Evolutionary conservation across 2,329 filamentous ascomycete genomes (phyloP), one percentile per base, ranked within the genome.

Genomic region (Penicillium psychrosexuale): DNA sequence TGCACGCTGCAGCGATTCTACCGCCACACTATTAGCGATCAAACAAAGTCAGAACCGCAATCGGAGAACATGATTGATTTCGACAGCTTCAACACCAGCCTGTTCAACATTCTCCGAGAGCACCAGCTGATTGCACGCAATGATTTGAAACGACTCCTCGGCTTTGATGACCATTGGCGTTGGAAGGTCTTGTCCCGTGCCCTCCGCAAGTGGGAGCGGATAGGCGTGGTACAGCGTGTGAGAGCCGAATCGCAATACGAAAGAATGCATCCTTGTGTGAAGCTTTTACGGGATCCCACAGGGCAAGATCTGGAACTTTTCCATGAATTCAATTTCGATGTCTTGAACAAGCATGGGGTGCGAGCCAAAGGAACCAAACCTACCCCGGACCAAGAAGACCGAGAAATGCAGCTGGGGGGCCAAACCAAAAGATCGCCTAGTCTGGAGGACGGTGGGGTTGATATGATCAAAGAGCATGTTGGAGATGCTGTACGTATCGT

Each of bases 1-100:
- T 81, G 83, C 28, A 80, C 76, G 2, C 73, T 85, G 55, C 78
- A 75, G 55, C 79, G 76, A 62, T 85, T 81, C 60, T 64, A 70
- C 24, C 55, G 66, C 38, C 28, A 55, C 31, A 37, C 42, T 2
- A 44, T 50, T 17, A 56, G 59, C n/a, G 61, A 63, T 7, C 56
- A 61, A 30, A 8, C 27, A 19, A 34, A 50, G 24, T 33, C 50
- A 12, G 46, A 50, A 50, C 42, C 6, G 27, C 51, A 28, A 48
- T 53, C 12, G 47, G 56, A 19, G 53, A 61, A 66, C 19, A 67
- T 75, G 24, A 74, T 82, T 33, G 75, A 81, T 51, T 77, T 82
- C 42, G 74, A 77, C n/a, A 68, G 72, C 3, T 81, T 84, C 61
- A 75, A 76, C 40, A 72, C 74, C 24, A 69, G 75, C 12, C 66